Base-by-base conservation (phyloP, 1,284 basidiomycete species). In the Gymnopus androsaceus region DNA sequence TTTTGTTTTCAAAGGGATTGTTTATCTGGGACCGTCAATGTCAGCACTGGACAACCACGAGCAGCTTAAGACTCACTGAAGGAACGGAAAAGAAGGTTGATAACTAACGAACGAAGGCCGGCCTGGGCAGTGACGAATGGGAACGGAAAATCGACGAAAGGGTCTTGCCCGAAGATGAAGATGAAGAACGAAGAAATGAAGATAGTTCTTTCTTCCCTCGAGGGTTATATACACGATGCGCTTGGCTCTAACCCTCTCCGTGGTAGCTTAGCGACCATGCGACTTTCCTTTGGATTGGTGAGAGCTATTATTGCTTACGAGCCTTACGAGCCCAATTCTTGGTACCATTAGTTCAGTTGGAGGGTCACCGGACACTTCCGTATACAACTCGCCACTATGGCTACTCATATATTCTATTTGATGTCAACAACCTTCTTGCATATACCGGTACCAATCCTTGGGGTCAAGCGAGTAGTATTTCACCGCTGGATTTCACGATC, bases 101-200 rank as follows among this genome's bases (percentile, higher is more conserved):
- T 21, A 36, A 49, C 21, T 9, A n/a, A 6, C 12, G 9, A n/a
- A 51, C 7, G 34, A 25, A 38, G 37, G 51, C 55, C 51, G 49
- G 42, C 50, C 51, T 57, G 56, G 50, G 56, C 56, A 53, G 46
- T 27, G 31, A 41, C 38, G 23, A 40, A 57, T 33, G 28, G 33
- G 36, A 57, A 44, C 27, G 21, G 17, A 19, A 48, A 37, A 23
- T 34, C 37, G 44, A 53, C 34, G 55, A 51, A 56, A 49, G 28
- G 40, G 33, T 28, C 31, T 50, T 21, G 33, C 0, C 14, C 31
- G 14, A 36, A 48, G 33, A 25, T 11, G 34, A 23, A 34, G 31
- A n/a, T n/a, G n/a, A 50, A 37, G 19, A 50, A 47, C 17, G 34
- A 50, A 50, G 9, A 36, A 30, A 38, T 25, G 17, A 19, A 6